Base-by-base conservation (phyloP, 192 early-diverging fungal genomes). In the Chytriomyces sp. region DNA sequence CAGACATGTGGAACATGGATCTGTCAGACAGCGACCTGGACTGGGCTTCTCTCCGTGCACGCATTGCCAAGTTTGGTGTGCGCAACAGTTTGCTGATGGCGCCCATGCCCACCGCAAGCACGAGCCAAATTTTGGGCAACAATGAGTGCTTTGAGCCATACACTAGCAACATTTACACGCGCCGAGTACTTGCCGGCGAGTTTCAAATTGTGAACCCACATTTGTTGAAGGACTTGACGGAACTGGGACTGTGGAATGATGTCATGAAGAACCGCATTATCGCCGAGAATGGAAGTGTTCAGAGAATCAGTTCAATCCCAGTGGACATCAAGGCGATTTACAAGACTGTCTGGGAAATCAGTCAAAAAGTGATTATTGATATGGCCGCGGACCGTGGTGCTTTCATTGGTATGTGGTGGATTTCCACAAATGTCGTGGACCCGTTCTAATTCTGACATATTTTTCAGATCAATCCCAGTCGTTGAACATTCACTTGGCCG, bases 171-270 rank as follows among this genome's bases (percentile, higher is more conserved):
- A 91, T 99, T 61, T 99, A 99, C 85, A 96, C 95, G 13, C 92
- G 97, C 53, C 94, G 97, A 70, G 97, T 98, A 0, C 81, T 99
- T 61, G 92, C 94, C 26, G 97, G 97, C 45, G 97, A 99, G 85
- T 99, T 99, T 91, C 97, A 99, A 83, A 91, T 99, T 53, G 97
- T 97, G 63, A 99, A 99, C 82, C 96, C 92, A 45, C 96, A 96
- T 89, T 85, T 99, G 81, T 83, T 98, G 65, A 95, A 95, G 80
- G 97, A 99, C 63, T 86, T 99, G 61, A 96, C 96, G 2, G 95
- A 96, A 76, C 88, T 94, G 61, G 91, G 90, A 20, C 79, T 99
- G 50, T 99, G 97, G 96, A 91, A 94, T 82, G 97, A 99, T 72
- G 80, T 85, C 59, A 93, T 98, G 88, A 96, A 96, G 82, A 96